Base-by-base conservation (phyloP, 495 filamentous ascomycete genomes). In the Penicillium cosmopolitanum region DNA sequence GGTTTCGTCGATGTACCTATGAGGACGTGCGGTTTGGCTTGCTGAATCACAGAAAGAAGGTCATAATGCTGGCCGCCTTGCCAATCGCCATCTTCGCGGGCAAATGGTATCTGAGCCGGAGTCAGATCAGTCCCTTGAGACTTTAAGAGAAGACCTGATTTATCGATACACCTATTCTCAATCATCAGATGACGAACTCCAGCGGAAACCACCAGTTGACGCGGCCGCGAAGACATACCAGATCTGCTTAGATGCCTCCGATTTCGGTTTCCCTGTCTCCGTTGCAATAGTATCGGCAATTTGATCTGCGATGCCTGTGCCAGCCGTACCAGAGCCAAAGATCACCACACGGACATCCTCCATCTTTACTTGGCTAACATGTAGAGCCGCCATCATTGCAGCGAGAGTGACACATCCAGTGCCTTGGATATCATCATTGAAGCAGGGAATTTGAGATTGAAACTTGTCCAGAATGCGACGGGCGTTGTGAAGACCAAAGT, bases 341-440 rank as follows among this genome's bases (percentile, higher is more conserved):
- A 93, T 68, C 0, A 95, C 81, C 42, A 94, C 75, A 43, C 86
- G 82, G 5, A 87, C 75, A 58, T 96, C 90, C 34, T 73, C 73
- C 28, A 94, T 70, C 54, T 87, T 84, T 51, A 88, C 70, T 5
- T 88, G 82, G 53, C 82, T 84, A 16, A 96, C 84, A 53, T 91
- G 82, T 12, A 92, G 73, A 2, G 80, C 91, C 1, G 90, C 83
- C 72, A 90, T 84, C 58, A 96, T 87, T 0, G 88, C 92, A 0
- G 92, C 92, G 4, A 96, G 77, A 0, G 92, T 96, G 3, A 96
- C 91, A 36, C 89, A 91, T 0, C 93, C 92, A 1, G 93, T 96
- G 3, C 92, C 92, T 69, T 96, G 93, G 1, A 96, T 87, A 72
- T 96, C 92, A 53, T 96, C 92, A 59, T 96, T 96, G 80, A 96